Percentiles rank a stretch among this genome's conserved stretches.
Conservation (phyloP, 306 rosid species). For the Cucurbita pepo region DNA sequence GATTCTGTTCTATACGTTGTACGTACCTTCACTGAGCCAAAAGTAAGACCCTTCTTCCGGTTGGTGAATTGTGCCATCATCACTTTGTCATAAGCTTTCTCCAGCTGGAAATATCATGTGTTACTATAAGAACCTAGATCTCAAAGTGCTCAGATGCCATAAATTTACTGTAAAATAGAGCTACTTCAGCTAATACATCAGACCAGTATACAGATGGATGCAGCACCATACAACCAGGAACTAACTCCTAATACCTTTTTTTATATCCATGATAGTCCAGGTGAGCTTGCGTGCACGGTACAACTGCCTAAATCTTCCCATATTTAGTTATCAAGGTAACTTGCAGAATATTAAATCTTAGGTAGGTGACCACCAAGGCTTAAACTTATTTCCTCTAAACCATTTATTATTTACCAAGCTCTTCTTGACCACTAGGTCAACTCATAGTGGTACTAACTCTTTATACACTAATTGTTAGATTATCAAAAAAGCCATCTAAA, state of each 20-base stretch:
- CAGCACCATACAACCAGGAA: neutral
- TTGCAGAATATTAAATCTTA: no score
- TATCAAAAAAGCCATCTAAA: neutral
- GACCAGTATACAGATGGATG: neutral
- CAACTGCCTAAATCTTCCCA: no score
- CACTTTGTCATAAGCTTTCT: slow-evolving; percentile 79
- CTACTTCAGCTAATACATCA: neutral
- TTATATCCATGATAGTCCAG: no score
- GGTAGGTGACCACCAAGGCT: no score
- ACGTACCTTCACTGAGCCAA: slow-evolving; percentile 72
- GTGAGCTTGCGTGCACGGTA: no score
- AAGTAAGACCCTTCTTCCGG: slow-evolving; percentile 86
- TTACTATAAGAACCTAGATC: neutral
- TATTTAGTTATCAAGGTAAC: no score
- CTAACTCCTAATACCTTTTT: neutral
- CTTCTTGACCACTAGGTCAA: no score
- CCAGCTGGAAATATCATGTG: slow-evolving; percentile 37
- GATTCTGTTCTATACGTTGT: neutral
- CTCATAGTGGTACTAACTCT: neutral
- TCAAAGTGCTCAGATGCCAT: neutral
- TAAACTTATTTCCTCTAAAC: no score
- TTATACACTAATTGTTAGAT: neutral
- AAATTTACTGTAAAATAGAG: neutral
- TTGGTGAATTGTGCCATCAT: slow-evolving; percentile 88
- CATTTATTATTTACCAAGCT: no score